A percentile compares a stretch with the other conserved stretches of the same genome.
phyloP scores from a whole-genome alignment of 768 basidiomycete genomes.

The Pleurotus pulmonarius region DNA sequence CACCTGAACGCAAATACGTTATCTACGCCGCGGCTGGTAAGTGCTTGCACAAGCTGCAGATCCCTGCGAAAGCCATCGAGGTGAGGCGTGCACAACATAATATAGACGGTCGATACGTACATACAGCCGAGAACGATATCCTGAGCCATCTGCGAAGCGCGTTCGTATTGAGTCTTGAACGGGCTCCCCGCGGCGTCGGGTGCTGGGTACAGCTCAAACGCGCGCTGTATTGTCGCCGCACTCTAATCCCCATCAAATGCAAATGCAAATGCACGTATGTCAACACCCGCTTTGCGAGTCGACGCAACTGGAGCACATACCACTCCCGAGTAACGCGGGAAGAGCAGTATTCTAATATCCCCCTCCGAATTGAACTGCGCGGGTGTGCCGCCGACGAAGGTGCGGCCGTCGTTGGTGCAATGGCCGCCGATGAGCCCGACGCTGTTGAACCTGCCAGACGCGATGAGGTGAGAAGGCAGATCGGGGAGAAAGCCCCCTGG shows the following conservation, averaged over 20 bases:
- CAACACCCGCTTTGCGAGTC: not conserved
- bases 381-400: slow-evolving; percentile 34
- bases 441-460: slow-evolving; percentile 23
- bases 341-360: slow-evolving; percentile 29
- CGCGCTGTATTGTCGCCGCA: slow-evolving; percentile 29
- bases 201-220: slow-evolving; percentile 32
- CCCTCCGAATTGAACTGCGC: slow-evolving; percentile 33
- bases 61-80: slow-evolving; percentile 25
- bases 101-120: slow-evolving; percentile 24
- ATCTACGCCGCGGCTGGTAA: slow-evolving; percentile 22
- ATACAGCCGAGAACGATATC: slow-evolving; percentile 42
- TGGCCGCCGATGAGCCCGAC: slow-evolving; percentile 36
- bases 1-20: slow-evolving; percentile 34
- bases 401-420: slow-evolving; percentile 39
- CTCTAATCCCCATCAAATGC: slow-evolving; percentile 22
- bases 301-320: slow-evolving; percentile 5
- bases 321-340: slow-evolving; percentile 33
- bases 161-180: slow-evolving; percentile 36
- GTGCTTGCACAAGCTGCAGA: slow-evolving; percentile 31
- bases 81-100: not conserved
- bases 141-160: slow-evolving; percentile 36
- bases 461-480: slow-evolving; percentile 32
- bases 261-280: no score
- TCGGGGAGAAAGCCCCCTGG: slow-evolving; percentile 27
- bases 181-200: slow-evolving; percentile 29